These are phyloP conservation scores for Eucalyptus marginata DNA, from an alignment of 345 rosid genomes.

Conservation along the genomic window DNA sequence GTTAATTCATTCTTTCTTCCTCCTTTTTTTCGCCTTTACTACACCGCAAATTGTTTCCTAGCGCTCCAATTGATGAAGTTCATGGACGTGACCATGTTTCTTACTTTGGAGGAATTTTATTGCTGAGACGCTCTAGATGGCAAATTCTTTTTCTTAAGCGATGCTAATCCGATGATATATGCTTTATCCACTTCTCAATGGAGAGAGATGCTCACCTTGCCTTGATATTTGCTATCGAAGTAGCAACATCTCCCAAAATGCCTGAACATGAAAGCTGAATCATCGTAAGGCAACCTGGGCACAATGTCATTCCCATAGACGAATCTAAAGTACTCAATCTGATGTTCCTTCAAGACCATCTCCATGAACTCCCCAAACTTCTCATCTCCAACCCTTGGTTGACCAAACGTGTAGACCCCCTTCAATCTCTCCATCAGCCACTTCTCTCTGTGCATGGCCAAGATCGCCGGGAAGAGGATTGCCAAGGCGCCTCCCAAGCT, in stretches of 20 bases:
- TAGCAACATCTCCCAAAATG: constrained; percentile 59
- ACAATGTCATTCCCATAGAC: constrained; percentile 52
- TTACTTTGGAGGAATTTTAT: not conserved
- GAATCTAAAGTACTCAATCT: constrained; percentile 33
- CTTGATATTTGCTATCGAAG: constrained; percentile 17
- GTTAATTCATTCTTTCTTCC: not conserved
- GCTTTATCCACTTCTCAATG: not conserved
- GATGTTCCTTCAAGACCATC: constrained; percentile 6
- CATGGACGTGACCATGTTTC: not conserved
- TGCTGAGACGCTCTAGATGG: not conserved
- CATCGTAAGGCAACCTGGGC: constrained; percentile 46
- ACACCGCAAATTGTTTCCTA: not conserved
- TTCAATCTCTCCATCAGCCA: constrained; percentile 25
- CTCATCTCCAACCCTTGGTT: constrained; percentile 59
- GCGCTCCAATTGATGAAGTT: not conserved
- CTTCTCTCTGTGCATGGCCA: constrained; percentile 36
- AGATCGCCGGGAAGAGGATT: constrained; percentile 29
- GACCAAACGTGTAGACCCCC: constrained; percentile 67
- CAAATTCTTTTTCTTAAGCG: not conserved
- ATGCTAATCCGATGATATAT: not conserved
- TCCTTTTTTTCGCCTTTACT: not conserved
- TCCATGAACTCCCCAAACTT: constrained; percentile 38
- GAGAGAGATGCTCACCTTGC: not conserved
- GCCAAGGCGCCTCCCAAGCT: constrained; percentile 67
- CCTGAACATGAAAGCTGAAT: constrained; percentile 26